Conservation (phyloP, 768 basidiomycete genomes). For the Pleurotus platypus region DNA sequence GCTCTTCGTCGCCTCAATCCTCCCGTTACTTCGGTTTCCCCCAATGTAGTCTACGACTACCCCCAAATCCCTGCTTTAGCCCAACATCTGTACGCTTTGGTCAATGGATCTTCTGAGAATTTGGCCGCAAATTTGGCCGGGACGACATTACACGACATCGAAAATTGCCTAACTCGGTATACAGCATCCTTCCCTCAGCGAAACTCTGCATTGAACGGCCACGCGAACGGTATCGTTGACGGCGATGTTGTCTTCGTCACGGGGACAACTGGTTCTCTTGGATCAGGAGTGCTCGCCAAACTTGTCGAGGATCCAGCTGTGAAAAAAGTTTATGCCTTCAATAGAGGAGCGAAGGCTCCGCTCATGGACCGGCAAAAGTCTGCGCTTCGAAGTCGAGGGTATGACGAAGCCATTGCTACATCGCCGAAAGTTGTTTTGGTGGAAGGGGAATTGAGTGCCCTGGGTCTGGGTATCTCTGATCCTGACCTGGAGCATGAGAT, state of each 20-base stretch:
- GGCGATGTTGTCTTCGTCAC: constrained; percentile 17
- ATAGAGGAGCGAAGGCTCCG: constrained; percentile 11
- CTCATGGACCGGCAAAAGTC: constrained; percentile 13
- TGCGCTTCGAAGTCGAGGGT: constrained; percentile 15
- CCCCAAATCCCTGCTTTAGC: background rate
- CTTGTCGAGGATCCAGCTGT: constrained; percentile 28
- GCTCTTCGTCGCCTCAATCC: constrained; percentile 10
- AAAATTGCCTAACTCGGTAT: background rate
- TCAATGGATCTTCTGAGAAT: constrained; percentile 15
- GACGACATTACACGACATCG: background rate
- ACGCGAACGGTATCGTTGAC: background rate
- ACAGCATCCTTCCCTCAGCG: background rate
- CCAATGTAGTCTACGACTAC: constrained; percentile 12
- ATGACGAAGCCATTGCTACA: constrained; percentile 12
- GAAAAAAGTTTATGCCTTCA: constrained; percentile 36
- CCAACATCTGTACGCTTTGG: background rate
- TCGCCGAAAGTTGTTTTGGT: constrained; percentile 16
- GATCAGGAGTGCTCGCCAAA: constrained; percentile 19
- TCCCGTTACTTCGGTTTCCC: constrained; percentile 15
- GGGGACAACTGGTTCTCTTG: constrained; percentile 23
- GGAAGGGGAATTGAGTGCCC: constrained; percentile 12
- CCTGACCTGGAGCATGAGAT: constrained; percentile 19
- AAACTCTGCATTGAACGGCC: background rate
- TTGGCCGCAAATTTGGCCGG: background rate
- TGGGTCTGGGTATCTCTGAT: constrained; percentile 13